Conservation (phyloP, 495 filamentous ascomycete species). For the Aspergillus cavernicola region DNA sequence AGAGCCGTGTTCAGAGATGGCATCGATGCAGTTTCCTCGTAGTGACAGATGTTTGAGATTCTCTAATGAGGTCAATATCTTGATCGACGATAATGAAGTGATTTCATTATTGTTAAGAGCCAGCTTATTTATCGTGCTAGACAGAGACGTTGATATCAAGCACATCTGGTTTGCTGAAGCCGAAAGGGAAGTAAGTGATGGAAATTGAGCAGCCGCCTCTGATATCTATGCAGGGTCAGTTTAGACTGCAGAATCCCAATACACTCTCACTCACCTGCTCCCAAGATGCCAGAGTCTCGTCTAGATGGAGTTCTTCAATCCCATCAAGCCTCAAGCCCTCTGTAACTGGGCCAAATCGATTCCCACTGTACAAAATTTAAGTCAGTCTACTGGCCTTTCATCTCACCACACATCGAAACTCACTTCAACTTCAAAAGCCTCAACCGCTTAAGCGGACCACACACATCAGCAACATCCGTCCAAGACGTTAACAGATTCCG, state of each 20-base stretch:
- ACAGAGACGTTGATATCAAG: conserved; percentile 33
- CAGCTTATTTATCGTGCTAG: conserved; percentile 51
- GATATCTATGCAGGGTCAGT: conserved; percentile 31
- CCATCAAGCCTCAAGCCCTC: conserved; percentile 46
- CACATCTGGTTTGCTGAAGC: conserved; percentile 52
- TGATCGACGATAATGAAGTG: conserved; percentile 54
- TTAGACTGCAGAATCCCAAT: conserved; percentile 1
- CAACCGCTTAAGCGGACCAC: conserved; percentile 58
- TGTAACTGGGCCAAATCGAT: conserved; percentile 59
- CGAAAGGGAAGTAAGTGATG: conserved; percentile 54
- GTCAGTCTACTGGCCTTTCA: conserved; percentile 10
- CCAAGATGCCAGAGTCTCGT: conserved; percentile 71
- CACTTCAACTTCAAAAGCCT: conserved; percentile 68
- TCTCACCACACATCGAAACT: conserved; percentile 16
- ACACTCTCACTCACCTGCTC: conserved; percentile 53
- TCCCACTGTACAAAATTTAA: conserved; percentile 55
- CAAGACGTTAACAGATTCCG: conserved; percentile 73
- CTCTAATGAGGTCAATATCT: conserved; percentile 51
- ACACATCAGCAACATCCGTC: conserved; percentile 64
- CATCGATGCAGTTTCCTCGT: conserved; percentile 42
- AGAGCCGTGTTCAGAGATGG: conserved; percentile 14
- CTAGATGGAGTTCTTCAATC: conserved; percentile 67
- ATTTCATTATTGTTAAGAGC: conserved; percentile 76
- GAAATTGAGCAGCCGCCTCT: conserved; percentile 47
- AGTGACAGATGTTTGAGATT: conserved; percentile 52